These are phyloP conservation scores for Symmetrospora coprosmae DNA, from an alignment of 768 basidiomycete genomes.

Conservation along the genomic window DNA sequence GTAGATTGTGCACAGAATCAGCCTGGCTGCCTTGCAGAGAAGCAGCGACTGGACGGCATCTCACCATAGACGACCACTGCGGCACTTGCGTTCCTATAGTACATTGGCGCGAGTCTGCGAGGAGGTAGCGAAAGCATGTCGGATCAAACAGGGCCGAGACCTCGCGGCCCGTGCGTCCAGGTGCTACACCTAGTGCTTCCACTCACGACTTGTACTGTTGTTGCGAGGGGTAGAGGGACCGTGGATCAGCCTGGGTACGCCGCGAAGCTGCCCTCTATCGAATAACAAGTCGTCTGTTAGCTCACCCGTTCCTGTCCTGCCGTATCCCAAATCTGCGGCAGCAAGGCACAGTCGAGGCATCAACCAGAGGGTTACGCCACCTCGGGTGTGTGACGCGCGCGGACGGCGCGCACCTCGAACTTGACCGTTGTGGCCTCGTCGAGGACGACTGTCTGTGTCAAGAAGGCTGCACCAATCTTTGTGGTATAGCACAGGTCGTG, in stretches of 20 bases:
- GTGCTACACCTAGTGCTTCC: too few species aligned
- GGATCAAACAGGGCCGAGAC: too few species aligned
- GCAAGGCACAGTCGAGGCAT: neutral
- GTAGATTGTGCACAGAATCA: slow-evolving; percentile 1
- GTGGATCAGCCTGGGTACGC: neutral
- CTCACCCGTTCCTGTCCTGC: slow-evolving; percentile 69
- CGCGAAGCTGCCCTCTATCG: neutral
- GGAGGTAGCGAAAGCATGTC: too few species aligned
- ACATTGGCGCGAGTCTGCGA: slow-evolving; percentile 54
- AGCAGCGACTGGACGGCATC: neutral
- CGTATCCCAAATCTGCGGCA: slow-evolving; percentile 54
- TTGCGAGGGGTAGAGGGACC: neutral
- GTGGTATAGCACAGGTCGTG: neutral
- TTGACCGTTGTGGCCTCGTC: slow-evolving; percentile 78
- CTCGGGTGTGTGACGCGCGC: neutral
- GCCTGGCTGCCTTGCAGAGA: neutral
- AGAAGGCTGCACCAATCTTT: slow-evolving; percentile 61
- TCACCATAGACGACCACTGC: slow-evolving; percentile 94
- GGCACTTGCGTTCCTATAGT: slow-evolving; percentile 94
- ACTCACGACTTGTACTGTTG: slow-evolving; percentile 16
- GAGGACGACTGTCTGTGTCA: slow-evolving; percentile 90
- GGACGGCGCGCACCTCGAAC: slow-evolving; percentile 49
- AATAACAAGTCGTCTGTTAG: neutral
- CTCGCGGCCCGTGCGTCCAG: neutral
- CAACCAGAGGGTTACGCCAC: neutral